Percentiles rank a stretch among this genome's conserved stretches.
These are phyloP conservation scores for Stylosanthes scabra DNA, from an alignment of 331 rosid species.

Conservation along the genomic window DNA sequence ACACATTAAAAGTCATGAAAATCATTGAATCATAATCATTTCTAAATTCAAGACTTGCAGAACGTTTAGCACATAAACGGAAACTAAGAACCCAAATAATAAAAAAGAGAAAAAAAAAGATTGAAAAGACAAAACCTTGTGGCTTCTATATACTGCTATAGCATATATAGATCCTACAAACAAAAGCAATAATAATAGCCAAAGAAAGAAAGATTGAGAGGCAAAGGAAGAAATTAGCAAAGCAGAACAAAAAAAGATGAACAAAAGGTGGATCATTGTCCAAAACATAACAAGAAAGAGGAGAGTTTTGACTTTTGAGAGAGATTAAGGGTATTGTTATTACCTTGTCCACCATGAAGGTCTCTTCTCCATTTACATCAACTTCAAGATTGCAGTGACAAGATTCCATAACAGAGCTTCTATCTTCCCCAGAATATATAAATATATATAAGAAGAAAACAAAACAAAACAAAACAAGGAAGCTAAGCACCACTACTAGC, in stretches of 20 bases:
- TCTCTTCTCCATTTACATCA: constrained; percentile 91
- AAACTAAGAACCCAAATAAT: constrained; percentile 23
- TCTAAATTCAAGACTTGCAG: constrained; percentile 34
- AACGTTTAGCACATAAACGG: constrained; percentile 31
- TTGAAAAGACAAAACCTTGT: no score
- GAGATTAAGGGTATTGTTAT: not conserved
- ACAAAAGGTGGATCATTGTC: constrained; percentile 29
- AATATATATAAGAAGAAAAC: not conserved
- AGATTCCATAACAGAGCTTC: constrained; percentile 55
- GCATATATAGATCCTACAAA: constrained; percentile 33
- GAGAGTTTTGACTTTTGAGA: not conserved
- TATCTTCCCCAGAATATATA: no score
- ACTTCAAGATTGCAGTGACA: constrained; percentile 80
- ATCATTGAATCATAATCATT: constrained; percentile 47
- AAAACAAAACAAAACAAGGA: not conserved
- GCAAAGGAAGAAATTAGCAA: constrained; percentile 9
- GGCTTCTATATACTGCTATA: not conserved
- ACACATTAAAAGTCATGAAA: constrained; percentile 13
- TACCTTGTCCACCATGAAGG: constrained; percentile 89
- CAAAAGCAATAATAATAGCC: not conserved
- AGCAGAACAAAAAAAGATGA: not conserved
- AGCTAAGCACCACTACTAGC: constrained; percentile 4
- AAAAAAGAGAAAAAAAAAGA: constrained; percentile 25
- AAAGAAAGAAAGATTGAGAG: constrained; percentile 2
- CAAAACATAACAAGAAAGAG: not conserved